phyloP scores from a whole-genome alignment of 2,329 filamentous ascomycete species.

The Ascochyta fabae region DNA sequence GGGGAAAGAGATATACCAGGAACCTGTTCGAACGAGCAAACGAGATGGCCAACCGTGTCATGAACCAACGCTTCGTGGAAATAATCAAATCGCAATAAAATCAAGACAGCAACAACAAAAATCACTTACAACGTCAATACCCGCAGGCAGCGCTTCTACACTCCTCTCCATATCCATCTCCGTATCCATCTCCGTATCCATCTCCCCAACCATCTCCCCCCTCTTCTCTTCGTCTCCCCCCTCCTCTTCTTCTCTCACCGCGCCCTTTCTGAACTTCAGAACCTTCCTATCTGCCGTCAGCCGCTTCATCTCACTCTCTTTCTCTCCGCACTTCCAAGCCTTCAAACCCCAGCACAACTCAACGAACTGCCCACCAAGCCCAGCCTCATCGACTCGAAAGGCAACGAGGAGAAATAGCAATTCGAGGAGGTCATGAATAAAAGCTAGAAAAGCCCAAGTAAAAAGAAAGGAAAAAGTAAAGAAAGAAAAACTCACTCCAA shows the following conservation, averaged over 20 bases:
- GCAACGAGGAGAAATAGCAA: too few relatives aligned
- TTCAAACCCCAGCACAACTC: too few relatives aligned
- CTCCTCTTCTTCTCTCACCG: background rate
- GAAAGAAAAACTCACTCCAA: conserved; percentile 6
- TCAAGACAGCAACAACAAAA: background rate
- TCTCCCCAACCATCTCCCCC: background rate
- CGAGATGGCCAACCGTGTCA: too few relatives aligned
- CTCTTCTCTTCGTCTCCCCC: conserved; percentile 11
- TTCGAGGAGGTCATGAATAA: too few relatives aligned
- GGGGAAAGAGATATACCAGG: too few relatives aligned
- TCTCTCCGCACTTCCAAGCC: too few relatives aligned
- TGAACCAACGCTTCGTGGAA: too few relatives aligned
- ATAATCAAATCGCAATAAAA: background rate
- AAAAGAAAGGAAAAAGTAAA: background rate
- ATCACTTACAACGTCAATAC: conserved; percentile 24
- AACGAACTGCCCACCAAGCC: too few relatives aligned
- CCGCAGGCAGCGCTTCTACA: background rate
- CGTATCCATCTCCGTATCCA: too few relatives aligned
- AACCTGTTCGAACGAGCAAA: too few relatives aligned
- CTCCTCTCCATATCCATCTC: background rate
- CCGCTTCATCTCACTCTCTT: background rate
- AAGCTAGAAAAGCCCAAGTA: too few relatives aligned
- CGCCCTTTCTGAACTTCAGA: conserved; percentile 10
- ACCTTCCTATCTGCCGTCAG: conserved; percentile 10
- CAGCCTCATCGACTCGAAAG: too few relatives aligned